Evolutionary conservation across 2,329 filamentous ascomycete species (phyloP), one percentile per base, ranked within the genome.

Genomic region (Hirsutella thompsonii): DNA sequence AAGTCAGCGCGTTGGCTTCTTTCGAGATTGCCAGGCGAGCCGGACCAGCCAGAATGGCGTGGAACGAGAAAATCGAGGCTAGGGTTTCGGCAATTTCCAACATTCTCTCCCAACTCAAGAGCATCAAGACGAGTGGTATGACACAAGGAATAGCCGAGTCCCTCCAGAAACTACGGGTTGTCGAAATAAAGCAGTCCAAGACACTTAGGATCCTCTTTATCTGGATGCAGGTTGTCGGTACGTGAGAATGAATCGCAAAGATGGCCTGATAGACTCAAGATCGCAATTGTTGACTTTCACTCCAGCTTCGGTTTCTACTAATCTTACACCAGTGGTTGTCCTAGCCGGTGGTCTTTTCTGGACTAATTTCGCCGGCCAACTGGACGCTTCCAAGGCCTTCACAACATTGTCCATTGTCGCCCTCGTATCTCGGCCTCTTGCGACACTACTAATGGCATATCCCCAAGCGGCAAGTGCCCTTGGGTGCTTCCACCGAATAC

Each of bases 1-100:
- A 26, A 2, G 63, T 57, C 0, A 63, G 54, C 59, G 69, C 67
- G 62, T 36, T 60, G 44, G 20, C 47, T 47, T 4, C 64, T 59
- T 1, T 66, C 49, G 42, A 58, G 61, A 53, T 70, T 68, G 1
- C 64, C 59, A 34, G 52, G 55, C 44, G 60, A 62, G 49, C 67
- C 58, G 46, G 64, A 56, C n/a, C 62, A 55, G 38, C 70, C 53
- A 1, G 61, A 62, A 2, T 39, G 8, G 32, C 42, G 3, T 63
- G 59, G 60, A 51, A 54, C 3, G 40, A 46, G 26, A 52, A 52
- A 11, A 52, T 55, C 9, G 51, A 63, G 37, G 46, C 47, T 13
- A 54, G 61, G 20, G 49, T 63, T 23, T 44, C 50, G 3, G 46
- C 52, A 23, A 59, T 56, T 8, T 49, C 55, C 0, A 47, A 47